Conservation (phyloP, 306 rosid genomes). For the Acmispon strigosus region DNA sequence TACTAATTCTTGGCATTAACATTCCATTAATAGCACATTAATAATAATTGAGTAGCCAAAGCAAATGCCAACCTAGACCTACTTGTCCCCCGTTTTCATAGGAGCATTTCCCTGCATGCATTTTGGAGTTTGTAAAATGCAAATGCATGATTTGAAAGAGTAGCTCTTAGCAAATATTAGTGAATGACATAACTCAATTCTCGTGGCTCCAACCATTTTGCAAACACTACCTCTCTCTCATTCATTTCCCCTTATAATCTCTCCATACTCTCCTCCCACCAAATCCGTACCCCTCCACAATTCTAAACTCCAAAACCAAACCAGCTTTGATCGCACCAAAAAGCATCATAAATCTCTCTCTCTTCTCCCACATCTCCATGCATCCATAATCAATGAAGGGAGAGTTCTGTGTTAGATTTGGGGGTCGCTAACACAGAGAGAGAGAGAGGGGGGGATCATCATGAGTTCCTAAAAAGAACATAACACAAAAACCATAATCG, state of each 20-base stretch:
- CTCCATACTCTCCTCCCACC: neutral
- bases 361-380: constrained; percentile 23
- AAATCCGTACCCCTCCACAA: constrained; percentile 10
- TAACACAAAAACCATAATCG: constrained; percentile 10
- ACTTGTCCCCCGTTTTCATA: too few relatives aligned
- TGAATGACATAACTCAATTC: constrained; percentile 33
- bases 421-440: neutral
- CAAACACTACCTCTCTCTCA: neutral
- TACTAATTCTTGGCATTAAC: neutral
- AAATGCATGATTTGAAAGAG: neutral
- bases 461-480: neutral
- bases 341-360: neutral
- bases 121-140: neutral
- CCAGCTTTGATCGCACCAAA: neutral
- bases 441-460: neutral
- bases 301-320: neutral
- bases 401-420: neutral
- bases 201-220: constrained; percentile 32
- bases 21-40: neutral
- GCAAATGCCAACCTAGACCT: neutral
- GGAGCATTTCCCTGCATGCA: constrained; percentile 3
- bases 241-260: neutral
- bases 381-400: constrained; percentile 19
- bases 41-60: neutral
- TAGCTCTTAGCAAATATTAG: neutral